Base-by-base conservation (phyloP, 2,329 filamentous ascomycete species). In the Fusarium palustre region DNA sequence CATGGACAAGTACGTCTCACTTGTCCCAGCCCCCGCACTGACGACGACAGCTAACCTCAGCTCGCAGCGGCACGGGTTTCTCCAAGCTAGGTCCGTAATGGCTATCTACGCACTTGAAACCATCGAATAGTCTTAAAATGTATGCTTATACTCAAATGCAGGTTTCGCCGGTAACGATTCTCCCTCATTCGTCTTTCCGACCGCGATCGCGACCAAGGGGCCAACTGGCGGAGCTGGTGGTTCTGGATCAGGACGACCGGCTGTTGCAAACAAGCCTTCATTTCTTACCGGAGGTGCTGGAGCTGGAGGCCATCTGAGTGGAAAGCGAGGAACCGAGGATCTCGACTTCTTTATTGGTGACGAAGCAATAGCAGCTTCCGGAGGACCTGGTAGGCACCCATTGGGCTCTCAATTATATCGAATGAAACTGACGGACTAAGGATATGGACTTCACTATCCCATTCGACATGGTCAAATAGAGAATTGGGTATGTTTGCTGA, bases 101-200 rank as follows among this genome's bases (percentile, higher is more conserved):
- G 38, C 63, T 55, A 53, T 54, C 48, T 52, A 54, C 52, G 50
- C 61, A 59, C 59, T 50, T 36, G 36, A 56, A n/a, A 48, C 53
- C 58, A 33, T 67, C 24, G n/a, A 59, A 20, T 54, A 39, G 15
- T 31, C 33, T 43, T 48, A 43, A 28, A 30, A 28, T 63, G 31
- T 67, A 69, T 64, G 73, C 76, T 78, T 69, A 77, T 68, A 39
- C 58, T 61, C 54, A 41, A 15, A 60, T 57, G 59, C 74, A 97
- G 94, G 94, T 83, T 99, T 99, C 82, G 96, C 96, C 82, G 96
- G 96, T 83, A 99, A 99, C 83, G 96, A 99, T 82, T 97, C 96
- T 73, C 96, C 96, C 41, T 99, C 96, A 59, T 99, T 98, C 85
- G 96, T 99, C 78, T 99, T 99, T 82, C 96, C 96, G 68, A 99